A percentile compares a stretch with the other conserved stretches of the same genome.
Conservation (phyloP, 257 asterid species). For the Gardenia jasminoides region DNA sequence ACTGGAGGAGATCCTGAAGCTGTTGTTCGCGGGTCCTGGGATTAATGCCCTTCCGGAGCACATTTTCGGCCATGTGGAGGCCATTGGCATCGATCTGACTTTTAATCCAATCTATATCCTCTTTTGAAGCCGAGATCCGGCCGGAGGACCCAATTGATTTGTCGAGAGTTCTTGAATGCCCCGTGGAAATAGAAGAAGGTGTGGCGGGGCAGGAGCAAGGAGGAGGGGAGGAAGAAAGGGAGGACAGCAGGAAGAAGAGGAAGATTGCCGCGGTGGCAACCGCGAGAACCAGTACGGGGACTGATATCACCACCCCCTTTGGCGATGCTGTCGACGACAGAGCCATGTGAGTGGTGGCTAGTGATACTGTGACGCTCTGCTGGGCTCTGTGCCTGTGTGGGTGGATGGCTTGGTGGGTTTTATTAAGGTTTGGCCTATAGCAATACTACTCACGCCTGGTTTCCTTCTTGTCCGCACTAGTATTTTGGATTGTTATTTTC, state of each 20-base stretch:
- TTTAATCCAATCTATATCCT: constrained; percentile 79
- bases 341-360: constrained; percentile 18
- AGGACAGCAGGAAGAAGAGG: constrained; percentile 47
- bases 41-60: constrained; percentile 90
- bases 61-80: constrained; percentile 78
- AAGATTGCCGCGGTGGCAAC: constrained; percentile 47
- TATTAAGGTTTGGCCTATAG: too few relatives aligned
- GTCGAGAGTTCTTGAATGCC: neutral
- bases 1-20: constrained; percentile 75
- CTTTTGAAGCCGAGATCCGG: constrained; percentile 54
- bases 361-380: too few relatives aligned
- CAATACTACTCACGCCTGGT: too few relatives aligned
- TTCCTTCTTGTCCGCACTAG: too few relatives aligned
- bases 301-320: constrained; percentile 69
- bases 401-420: too few relatives aligned
- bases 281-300: constrained; percentile 61
- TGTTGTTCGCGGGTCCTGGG: constrained; percentile 93
- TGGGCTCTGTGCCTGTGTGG: too few relatives aligned
- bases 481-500: too few relatives aligned
- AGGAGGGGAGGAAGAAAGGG: constrained; percentile 43
- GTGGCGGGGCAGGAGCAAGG: constrained; percentile 53
- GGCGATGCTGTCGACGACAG: constrained; percentile 31
- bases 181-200: constrained; percentile 15
- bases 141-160: constrained; percentile 9
- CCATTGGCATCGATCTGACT: constrained; percentile 71